These are phyloP conservation scores for Termitomyces sp. DNA, from an alignment of 1,284 basidiomycete species.

Conservation along the genomic window DNA sequence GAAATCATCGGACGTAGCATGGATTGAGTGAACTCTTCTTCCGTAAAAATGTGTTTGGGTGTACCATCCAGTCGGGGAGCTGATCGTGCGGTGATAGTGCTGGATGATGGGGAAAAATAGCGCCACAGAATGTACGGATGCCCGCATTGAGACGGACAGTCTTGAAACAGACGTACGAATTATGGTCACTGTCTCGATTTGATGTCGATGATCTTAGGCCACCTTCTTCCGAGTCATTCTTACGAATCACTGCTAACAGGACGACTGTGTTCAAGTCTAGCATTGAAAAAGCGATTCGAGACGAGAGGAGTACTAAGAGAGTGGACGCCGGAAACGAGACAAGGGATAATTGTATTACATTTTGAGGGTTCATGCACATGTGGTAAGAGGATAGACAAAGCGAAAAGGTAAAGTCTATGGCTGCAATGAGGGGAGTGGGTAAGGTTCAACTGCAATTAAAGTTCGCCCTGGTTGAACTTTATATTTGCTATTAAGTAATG, in stretches of 20 bases:
- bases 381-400: neutral
- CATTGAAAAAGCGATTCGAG: neutral
- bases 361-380: neutral
- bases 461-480: neutral
- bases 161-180: neutral
- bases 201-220: neutral
- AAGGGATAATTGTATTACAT: neutral
- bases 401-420: neutral
- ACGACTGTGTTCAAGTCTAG: neutral
- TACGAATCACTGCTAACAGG: neutral
- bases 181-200: neutral
- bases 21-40: neutral
- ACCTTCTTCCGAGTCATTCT: neutral
- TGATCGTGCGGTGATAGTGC: neutral
- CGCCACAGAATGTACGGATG: neutral
- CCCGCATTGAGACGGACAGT: neutral
- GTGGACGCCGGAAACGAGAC: neutral
- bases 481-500: neutral
- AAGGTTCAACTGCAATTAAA: neutral
- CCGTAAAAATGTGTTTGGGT: neutral
- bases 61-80: neutral
- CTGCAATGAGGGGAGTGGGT: neutral
- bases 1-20: neutral
- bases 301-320: neutral
- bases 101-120: neutral